A percentile compares a stretch with the other conserved stretches of the same genome.
These are phyloP conservation scores for Xylaria longipes DNA, from an alignment of 495 filamentous ascomycete genomes.

Conservation along the genomic window DNA sequence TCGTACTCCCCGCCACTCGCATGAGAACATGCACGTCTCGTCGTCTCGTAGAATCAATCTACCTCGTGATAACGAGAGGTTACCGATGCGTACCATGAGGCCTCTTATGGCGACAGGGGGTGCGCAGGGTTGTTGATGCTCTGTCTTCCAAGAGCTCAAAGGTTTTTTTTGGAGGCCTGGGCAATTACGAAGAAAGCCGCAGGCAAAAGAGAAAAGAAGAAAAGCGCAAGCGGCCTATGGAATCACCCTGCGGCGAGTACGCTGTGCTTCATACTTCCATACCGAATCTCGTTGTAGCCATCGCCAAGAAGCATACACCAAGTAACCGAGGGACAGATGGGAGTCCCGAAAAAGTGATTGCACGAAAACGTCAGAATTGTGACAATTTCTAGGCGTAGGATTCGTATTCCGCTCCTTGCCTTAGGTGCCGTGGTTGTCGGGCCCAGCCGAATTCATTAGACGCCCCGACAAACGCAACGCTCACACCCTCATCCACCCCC, in stretches of 20 bases:
- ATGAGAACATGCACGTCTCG: neutral
- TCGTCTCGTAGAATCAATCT: slow-evolving; percentile 1
- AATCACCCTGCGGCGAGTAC: slow-evolving; percentile 28
- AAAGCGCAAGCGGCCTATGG: slow-evolving; percentile 22
- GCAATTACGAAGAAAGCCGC: neutral
- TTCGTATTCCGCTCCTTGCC: neutral
- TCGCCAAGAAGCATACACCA: neutral
- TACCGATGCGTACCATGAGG: neutral
- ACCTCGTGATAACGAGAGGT: neutral
- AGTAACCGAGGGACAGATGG: neutral
- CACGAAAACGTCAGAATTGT: neutral
- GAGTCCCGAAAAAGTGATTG: neutral
- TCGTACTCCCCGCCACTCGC: neutral
- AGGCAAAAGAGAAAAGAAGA: slow-evolving; percentile 6
- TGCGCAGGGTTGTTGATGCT: slow-evolving; percentile 11
- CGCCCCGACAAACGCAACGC: neutral
- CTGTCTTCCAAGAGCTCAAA: slow-evolving; percentile 23
- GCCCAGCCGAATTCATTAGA: neutral
- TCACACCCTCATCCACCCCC: neutral
- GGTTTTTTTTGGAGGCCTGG: neutral
- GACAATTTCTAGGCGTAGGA: slow-evolving; percentile 2
- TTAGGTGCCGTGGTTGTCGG: neutral
- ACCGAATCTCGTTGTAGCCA: slow-evolving; percentile 3
- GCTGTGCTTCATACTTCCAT: slow-evolving; percentile 15
- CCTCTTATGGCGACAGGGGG: neutral